Evolutionary conservation across 2,329 filamentous ascomycete species (phyloP).

Genomic region (Acrocalymma vagum): DNA sequence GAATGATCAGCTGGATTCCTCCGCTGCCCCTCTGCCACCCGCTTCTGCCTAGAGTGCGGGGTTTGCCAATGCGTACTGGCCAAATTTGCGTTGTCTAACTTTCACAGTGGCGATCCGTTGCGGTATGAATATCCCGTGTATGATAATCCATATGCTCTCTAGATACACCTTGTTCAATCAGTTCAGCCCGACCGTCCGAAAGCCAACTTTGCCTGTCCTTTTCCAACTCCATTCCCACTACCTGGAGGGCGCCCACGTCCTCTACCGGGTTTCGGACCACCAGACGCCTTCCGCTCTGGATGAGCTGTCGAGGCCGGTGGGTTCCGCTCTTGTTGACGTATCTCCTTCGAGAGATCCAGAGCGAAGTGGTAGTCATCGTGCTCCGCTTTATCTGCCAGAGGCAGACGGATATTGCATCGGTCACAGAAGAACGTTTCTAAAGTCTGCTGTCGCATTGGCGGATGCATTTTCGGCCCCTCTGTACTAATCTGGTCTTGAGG

Average conservation of each 20-base stretch:
- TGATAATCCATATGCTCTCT: too few species aligned
- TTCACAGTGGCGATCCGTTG: too few species aligned
- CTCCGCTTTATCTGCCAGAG: slow-evolving; percentile 69
- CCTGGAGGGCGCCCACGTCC: slow-evolving; percentile 49
- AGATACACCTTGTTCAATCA: slow-evolving; percentile 1
- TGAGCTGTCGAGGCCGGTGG: slow-evolving; percentile 6
- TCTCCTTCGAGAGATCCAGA: slow-evolving; percentile 77
- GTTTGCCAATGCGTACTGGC: too few species aligned
- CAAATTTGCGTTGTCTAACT: too few species aligned
- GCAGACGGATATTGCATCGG: slow-evolving; percentile 71
- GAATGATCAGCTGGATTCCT: too few species aligned
- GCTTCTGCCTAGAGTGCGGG: too few species aligned
- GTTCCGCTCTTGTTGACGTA: slow-evolving; percentile 41
- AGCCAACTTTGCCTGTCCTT: slow-evolving; percentile 55
- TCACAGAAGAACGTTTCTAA: slow-evolving; percentile 62
- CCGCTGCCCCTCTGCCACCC: too few species aligned
- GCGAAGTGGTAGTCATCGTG: slow-evolving; percentile 97
- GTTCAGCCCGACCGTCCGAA: slow-evolving; percentile 45
- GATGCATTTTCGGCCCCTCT: slow-evolving; percentile 1
- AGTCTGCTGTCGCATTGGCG: slow-evolving; percentile 27
- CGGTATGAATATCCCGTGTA: too few species aligned
- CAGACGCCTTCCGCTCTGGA: slow-evolving; percentile 11
- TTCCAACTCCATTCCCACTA: slow-evolving; percentile 41
- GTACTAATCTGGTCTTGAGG: slow-evolving; percentile 8
- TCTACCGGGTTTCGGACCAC: slow-evolving; percentile 29